Base-by-base conservation (phyloP, 2,329 filamentous ascomycete species). In the Penicillium occitanis region DNA sequence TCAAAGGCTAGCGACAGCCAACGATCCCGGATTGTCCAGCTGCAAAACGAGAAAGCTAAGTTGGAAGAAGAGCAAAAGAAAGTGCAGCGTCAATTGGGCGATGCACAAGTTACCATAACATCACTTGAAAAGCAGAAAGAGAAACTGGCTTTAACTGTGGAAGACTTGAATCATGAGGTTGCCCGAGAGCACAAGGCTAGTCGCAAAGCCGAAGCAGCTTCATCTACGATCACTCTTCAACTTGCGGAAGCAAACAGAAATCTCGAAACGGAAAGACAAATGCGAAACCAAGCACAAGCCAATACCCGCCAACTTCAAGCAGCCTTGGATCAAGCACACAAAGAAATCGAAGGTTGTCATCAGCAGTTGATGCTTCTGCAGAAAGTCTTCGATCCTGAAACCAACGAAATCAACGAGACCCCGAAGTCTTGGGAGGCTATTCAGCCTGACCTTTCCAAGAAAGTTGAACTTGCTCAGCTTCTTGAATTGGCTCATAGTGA, bases 111-210 rank as follows among this genome's bases (percentile, higher is more conserved):
- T 28, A 88, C 88, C 5, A 88, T 96, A 69, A 91, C 91, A 0
- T 91, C 91, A 0, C 81, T 97, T 7, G 93, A 97, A 76, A 98
- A 98, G 82, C 92, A 95, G 77, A 91, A 95, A 62, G 94, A 98
- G 79, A 97, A 97, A 78, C 84, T 98, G 33, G 87, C 93, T 61
- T 85, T 98, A 50, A 93, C 86, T 72, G 80, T 98, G 8, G 94
- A 99, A 76, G 94, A 99, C 76, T 83, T 97, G 42, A 96, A 92
- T 71, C 94, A 98, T 72, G 93, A 98, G 77, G 86, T 97, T 63
- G 91, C 91, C 60, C 87, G 93, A 35, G 94, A 97, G 78, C 92
- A 93, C 74, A 96, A 97, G 80, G 88, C 89, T 22, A 95, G 90
- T 73, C 89, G 94, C 67, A 95, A 91, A 75, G 94, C 93, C 3